Evolutionary conservation across 2,329 filamentous ascomycete genomes (phyloP).

Genomic region (Trichoderma afroharzianum): DNA sequence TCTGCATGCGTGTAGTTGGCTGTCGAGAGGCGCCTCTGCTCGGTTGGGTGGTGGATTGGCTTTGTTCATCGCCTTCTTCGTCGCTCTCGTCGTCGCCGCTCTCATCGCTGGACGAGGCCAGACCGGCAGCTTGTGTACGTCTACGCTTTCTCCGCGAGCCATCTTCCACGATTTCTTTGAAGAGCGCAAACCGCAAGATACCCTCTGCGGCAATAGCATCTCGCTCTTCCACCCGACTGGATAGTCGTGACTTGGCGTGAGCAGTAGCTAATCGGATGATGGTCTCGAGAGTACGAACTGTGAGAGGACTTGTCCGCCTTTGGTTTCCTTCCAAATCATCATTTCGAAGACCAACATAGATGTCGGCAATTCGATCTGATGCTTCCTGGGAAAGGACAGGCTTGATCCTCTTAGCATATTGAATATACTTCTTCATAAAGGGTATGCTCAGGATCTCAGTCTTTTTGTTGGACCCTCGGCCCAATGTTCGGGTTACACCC

Average conservation of each 20-base stretch:
- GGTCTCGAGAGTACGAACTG: slow-evolving; percentile 93
- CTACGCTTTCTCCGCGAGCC: slow-evolving; percentile 81
- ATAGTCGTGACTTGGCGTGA: slow-evolving; percentile 88
- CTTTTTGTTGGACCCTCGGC: slow-evolving; percentile 69
- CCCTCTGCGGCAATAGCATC: slow-evolving; percentile 85
- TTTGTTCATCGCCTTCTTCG: slow-evolving; percentile 52
- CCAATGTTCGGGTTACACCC: slow-evolving; percentile 74
- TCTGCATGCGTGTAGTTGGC: slow-evolving; percentile 25
- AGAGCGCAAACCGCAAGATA: slow-evolving; percentile 89
- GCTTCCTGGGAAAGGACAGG: slow-evolving; percentile 87
- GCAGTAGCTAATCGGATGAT: slow-evolving; percentile 97
- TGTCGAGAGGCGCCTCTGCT: slow-evolving; percentile 31
- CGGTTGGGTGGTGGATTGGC: slow-evolving; percentile 54
- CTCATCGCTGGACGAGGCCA: slow-evolving; percentile 54
- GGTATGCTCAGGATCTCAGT: slow-evolving; percentile 90
- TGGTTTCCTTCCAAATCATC: slow-evolving; percentile 95
- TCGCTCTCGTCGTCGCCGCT: slow-evolving; percentile 57
- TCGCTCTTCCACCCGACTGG: slow-evolving; percentile 80
- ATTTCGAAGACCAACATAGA: slow-evolving; percentile 89
- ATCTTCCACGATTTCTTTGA: slow-evolving; percentile 85
- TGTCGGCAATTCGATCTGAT: slow-evolving; percentile 83
- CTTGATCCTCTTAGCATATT: slow-evolving; percentile 94
- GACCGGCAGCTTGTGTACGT: slow-evolving; percentile 58
- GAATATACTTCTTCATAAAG: slow-evolving; percentile 99
- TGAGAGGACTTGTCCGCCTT: slow-evolving; percentile 89